Base-by-base conservation (phyloP, 1,284 basidiomycete genomes). In the Tilletiopsis washingtonensis region DNA sequence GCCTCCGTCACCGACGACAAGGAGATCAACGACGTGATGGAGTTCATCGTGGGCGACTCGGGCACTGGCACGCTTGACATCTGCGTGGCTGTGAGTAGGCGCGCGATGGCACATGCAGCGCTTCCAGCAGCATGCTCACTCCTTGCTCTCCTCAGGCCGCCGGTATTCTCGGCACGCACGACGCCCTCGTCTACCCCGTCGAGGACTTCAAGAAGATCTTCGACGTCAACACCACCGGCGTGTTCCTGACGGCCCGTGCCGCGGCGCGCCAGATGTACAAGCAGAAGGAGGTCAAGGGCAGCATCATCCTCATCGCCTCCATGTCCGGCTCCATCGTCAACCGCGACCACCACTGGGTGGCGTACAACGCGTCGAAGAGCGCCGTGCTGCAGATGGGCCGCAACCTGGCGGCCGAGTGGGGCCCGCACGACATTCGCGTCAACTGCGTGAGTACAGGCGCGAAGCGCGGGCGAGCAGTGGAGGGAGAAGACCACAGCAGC, bases 311-410 rank as follows among this genome's bases (percentile, higher is more conserved):
- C 57, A 83, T 90, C 61, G 88, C 85, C 20, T 88, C 85, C 53
- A 89, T 91, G 85, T 86, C 84, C 40, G 88, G 86, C 15, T 82
- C 82, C 46, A 82, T 90, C 59, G 86, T 86, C 47, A 89, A 89
- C 76, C 81, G 76, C 74, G 86, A 62, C 74, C 58, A 69, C 64
- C 50, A 82, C n/a, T 87, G 84, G 83, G 79, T 82, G 40, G 81
- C 84, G 17, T 87, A 87, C 76, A 88, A 88, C 74, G 79, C 82
- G 45, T 85, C 83, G 75, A 89, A 89, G 75, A 81, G 84, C 2
- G 86, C 83, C 2, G 84, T 89, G 5, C 73, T 86, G 40, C 87
- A 89, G 74, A 85, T 88, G 82, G 82, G 77, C 19, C 80, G 85
- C 56, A 88, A 84, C 75, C 81, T 89, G 79, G 87, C 88, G 3